Base-by-base conservation (phyloP, 2,329 filamentous ascomycete species). In the Neonectria hederae region DNA sequence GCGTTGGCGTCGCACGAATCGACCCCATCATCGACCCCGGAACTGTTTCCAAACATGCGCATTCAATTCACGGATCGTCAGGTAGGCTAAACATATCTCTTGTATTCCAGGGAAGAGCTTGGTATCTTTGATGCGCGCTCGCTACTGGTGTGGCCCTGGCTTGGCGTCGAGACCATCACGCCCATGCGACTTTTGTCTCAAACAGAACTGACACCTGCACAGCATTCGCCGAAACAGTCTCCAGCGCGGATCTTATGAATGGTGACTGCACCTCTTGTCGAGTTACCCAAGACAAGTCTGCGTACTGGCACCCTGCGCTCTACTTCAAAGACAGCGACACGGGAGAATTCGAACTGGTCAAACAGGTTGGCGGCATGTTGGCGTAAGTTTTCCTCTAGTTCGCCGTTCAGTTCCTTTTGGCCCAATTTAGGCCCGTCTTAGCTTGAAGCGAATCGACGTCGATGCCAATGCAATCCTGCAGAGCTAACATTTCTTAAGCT, bases 231-330 rank as follows among this genome's bases (percentile, higher is more conserved):
- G 80, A 87, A 66, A 81, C 77, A n/a, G 80, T 90, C 14, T 83
- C 79, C 43, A 88, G 83, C 69, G 80, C 85, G 0, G 82, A 87
- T 43, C 85, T 97, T 14, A 74, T 84, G 5, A 77, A 74, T 17
- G 89, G 86, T 49, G 81, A 88, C 67, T 97, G 94, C 81, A 96
- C 93, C 1, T 94, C 92, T 11, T 97, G 93, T 76, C 87, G 86
- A 60, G 91, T 97, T 45, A 88, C 83, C 40, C 84, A 95, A 80
- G 94, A 97, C 80, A 91, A 89, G 80, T 97, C 93, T n/a, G 89
- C 89, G 32, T 97, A 97, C 82, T 97, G 93, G 92, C 88, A 89
- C 56, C 94, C 94, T 1, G 81, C 87, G 2, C 76, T 97, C 67
- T 94, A 95, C 81, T 97, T 97, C 78, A 79, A 89, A 75, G 87